Percentiles rank a stretch among this genome's conserved stretches.
Evolutionary conservation across 192 early-diverging fungal species (phyloP).

Genomic region (Phycomyces nitens): DNA sequence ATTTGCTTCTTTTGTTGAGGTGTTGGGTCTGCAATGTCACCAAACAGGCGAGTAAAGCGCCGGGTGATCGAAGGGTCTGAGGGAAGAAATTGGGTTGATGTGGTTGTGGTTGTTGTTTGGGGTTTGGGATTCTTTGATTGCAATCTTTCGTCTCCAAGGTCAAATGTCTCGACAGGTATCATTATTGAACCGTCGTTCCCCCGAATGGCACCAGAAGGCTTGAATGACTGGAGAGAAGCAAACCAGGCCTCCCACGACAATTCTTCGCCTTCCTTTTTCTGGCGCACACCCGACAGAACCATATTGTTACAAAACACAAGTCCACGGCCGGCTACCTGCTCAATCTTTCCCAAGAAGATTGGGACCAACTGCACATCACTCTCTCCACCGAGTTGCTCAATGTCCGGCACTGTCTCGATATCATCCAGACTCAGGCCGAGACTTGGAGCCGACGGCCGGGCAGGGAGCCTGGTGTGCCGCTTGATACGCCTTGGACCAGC

Average conservation of each 20-base stretch:
- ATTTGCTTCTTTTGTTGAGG: neutral
- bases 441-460: conserved; percentile 56
- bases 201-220: neutral
- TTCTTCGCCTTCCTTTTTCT: neutral
- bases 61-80: too few species aligned
- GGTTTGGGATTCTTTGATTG: too few species aligned
- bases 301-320: conserved; percentile 29
- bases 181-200: too few species aligned
- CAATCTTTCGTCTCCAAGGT: too few species aligned
- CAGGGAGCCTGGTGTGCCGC: conserved; percentile 23
- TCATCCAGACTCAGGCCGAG: conserved; percentile 43
- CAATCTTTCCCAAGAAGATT: conserved; percentile 25
- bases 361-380: conserved; percentile 14
- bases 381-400: conserved; percentile 30
- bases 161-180: too few species aligned
- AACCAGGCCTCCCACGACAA: conserved; percentile 27
- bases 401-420: conserved; percentile 19
- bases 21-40: neutral
- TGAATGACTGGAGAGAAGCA: conserved; percentile 22
- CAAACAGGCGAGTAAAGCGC: neutral
- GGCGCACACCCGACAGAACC: conserved; percentile 29
- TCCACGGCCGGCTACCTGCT: conserved; percentile 14
- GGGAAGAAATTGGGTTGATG: too few species aligned
- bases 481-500: too few species aligned
- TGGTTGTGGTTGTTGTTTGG: too few species aligned